These are phyloP conservation scores for Lanmaoa rubissima DNA, from an alignment of 768 basidiomycete genomes.

Conservation along the genomic window DNA sequence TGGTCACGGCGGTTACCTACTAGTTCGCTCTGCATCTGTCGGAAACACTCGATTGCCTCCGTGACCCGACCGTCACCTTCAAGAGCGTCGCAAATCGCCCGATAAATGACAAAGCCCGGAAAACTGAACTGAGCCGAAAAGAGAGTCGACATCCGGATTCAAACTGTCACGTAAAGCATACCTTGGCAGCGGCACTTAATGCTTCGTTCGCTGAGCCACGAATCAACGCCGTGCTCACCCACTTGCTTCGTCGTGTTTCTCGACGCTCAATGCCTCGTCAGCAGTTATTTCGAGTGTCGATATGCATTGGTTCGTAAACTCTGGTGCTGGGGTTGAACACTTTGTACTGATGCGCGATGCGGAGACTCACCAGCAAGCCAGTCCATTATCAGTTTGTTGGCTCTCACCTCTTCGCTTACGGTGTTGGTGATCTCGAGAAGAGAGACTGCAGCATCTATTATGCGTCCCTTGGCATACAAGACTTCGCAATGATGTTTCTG, in stretches of 20 bases:
- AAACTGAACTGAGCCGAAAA: background rate
- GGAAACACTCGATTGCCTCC: background rate
- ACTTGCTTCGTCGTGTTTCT: slow-evolving; percentile 2
- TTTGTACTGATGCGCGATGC: fast-evolving
- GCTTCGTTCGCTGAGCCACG: background rate
- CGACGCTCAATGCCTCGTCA: background rate
- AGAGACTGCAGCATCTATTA: slow-evolving; percentile 1
- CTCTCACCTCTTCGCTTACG: background rate
- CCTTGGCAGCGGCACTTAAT: background rate
- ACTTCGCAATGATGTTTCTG: slow-evolving; percentile 2
- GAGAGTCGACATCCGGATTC: background rate
- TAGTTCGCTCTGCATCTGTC: background rate
- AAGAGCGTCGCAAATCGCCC: slow-evolving; percentile 5
- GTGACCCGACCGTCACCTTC: background rate
- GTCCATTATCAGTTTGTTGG: background rate
- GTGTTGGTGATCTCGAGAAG: background rate
- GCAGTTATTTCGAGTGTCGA: background rate
- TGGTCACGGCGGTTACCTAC: background rate
- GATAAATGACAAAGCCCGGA: background rate
- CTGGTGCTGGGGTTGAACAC: background rate
- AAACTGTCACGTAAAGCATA: background rate
- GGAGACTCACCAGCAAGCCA: slow-evolving; percentile 5
- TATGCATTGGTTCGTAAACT: background rate
- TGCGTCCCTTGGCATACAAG: background rate
- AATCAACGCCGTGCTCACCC: background rate